A percentile compares a stretch with the other conserved stretches of the same genome.
phyloP scores from a whole-genome alignment of 371 early-diverging fungal species.

The Mucor indicus region DNA sequence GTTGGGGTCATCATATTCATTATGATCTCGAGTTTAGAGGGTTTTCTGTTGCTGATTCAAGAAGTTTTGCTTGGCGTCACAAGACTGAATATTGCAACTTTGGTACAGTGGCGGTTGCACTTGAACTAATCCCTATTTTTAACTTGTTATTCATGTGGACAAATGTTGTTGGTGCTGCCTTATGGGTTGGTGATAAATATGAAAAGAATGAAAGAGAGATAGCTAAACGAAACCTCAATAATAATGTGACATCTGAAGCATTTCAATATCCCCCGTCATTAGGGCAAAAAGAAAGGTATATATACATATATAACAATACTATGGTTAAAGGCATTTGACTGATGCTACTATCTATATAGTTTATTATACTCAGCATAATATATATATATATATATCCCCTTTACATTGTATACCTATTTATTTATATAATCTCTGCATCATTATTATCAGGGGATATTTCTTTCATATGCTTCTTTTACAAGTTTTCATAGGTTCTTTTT shows the following conservation, averaged over 20 bases:
- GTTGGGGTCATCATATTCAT: slow-evolving; percentile 53
- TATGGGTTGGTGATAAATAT: slow-evolving; percentile 69
- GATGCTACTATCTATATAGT: no score
- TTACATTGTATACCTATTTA: no score
- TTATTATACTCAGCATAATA: no score
- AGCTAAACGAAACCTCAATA: no score
- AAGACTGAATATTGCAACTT: slow-evolving; percentile 48
- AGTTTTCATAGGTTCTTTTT: no score
- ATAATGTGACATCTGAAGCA: slow-evolving; percentile 3
- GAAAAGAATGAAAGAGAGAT: slow-evolving; percentile 39
- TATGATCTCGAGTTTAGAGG: slow-evolving; percentile 60
- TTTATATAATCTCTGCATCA: no score
- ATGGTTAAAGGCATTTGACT: no score
- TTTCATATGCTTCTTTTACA: no score
- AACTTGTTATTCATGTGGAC: slow-evolving; percentile 74
- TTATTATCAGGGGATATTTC: no score
- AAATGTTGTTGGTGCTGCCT: slow-evolving; percentile 72
- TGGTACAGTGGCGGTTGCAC: slow-evolving; percentile 59
- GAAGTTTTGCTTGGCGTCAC: slow-evolving; percentile 44
- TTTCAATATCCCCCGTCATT: not conserved
- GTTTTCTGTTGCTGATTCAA: slow-evolving; percentile 43
- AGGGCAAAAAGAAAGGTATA: no score
- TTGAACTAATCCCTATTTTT: slow-evolving; percentile 67
- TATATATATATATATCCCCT: no score
- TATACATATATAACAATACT: no score